These are phyloP conservation scores for Phaffia rhodozyma DNA, from an alignment of 1,284 basidiomycete genomes.

Conservation along the genomic window DNA sequence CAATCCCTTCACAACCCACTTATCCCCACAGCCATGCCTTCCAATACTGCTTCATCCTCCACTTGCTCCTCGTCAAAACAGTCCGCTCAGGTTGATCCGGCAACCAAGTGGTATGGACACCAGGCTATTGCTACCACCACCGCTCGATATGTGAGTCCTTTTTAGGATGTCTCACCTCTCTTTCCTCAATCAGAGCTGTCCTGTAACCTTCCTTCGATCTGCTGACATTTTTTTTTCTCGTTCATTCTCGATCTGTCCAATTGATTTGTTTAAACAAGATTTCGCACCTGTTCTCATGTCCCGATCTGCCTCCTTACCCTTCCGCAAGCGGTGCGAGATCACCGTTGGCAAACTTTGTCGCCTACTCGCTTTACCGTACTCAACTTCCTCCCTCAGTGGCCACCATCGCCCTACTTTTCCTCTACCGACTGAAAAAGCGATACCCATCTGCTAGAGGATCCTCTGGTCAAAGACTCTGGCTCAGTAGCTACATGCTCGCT, in stretches of 20 bases:
- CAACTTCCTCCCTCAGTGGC: constrained; percentile 70
- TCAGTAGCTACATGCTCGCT: constrained; percentile 36
- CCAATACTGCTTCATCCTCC: background rate
- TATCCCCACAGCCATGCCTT: background rate
- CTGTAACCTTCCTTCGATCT: constrained; percentile 26
- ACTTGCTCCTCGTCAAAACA: background rate
- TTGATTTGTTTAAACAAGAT: constrained; percentile 36
- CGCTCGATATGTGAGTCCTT: constrained; percentile 57
- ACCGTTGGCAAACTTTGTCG: constrained; percentile 67
- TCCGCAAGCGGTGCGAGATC: constrained; percentile 31
- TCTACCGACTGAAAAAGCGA: constrained; percentile 75
- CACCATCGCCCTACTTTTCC: constrained; percentile 68
- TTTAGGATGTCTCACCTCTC: background rate
- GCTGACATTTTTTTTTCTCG: constrained; percentile 36
- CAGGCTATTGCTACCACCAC: constrained; percentile 52
- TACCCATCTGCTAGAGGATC: constrained; percentile 86
- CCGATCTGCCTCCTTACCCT: constrained; percentile 31
- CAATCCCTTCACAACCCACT: no score
- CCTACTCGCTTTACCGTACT: constrained; percentile 79
- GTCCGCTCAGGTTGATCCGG: background rate
- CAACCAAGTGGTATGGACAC: constrained; percentile 68
- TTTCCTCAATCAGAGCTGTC: background rate
- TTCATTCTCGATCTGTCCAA: background rate
- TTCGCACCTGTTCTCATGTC: constrained; percentile 37
- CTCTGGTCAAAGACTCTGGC: constrained; percentile 68